phyloP scores from a whole-genome alignment of 306 rosid species.

The Pyrus bretschneideri region DNA sequence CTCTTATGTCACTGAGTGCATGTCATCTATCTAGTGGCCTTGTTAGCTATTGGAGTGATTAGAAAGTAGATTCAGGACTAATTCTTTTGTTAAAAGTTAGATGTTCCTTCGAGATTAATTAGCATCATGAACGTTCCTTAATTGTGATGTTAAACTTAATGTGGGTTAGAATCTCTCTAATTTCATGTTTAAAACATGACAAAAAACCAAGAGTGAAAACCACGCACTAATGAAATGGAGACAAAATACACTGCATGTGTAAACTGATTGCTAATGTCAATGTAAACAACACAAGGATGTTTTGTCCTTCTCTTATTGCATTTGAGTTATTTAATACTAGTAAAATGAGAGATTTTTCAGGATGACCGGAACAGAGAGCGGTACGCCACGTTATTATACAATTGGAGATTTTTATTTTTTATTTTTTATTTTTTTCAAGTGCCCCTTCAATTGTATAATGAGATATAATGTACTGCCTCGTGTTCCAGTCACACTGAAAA shows the following conservation, averaged over 20 bases:
- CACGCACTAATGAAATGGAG: slow-evolving; percentile 29
- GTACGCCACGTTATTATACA: no score
- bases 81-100: slow-evolving; percentile 2
- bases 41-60: slow-evolving; percentile 4
- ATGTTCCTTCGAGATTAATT: not conserved
- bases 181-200: not conserved
- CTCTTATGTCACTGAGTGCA: slow-evolving; percentile 9
- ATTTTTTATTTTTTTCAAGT: no score
- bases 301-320: slow-evolving; percentile 24
- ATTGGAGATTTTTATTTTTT: no score
- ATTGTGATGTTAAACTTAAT: not conserved
- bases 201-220: slow-evolving; percentile 19
- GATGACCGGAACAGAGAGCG: no score
- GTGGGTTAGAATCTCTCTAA: slow-evolving; percentile 11
- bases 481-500: no score
- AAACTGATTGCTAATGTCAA: slow-evolving; percentile 2
- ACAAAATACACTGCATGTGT: slow-evolving; percentile 13
- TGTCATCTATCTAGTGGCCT: slow-evolving; percentile 1
- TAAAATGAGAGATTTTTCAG: not conserved
- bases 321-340: slow-evolving; percentile 4
- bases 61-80: slow-evolving; percentile 5
- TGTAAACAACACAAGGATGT: slow-evolving; percentile 30
- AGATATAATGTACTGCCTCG: no score
- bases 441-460: no score
- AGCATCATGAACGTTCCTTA: not conserved